Percentiles rank a stretch among this genome's conserved stretches.
Conservation (phyloP, 2,329 filamentous ascomycete species). For the Plenodomus lindquistii region DNA sequence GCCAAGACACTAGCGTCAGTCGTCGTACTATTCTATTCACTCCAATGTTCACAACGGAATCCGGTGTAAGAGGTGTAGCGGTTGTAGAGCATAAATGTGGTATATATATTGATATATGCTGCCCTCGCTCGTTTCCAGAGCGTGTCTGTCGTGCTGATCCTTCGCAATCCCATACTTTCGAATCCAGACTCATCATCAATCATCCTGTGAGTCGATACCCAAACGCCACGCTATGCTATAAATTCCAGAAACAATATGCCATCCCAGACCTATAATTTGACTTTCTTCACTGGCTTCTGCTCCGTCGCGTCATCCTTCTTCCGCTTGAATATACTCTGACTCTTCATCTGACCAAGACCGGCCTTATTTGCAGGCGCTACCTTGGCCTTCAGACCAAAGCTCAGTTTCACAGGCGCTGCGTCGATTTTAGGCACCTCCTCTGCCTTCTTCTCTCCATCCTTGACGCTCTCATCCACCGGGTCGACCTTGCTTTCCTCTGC, state of each 20-base stretch:
- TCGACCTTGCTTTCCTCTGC: conserved; percentile 42
- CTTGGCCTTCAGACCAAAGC: conserved; percentile 40
- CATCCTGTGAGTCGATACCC: not conserved
- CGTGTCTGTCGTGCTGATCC: no score
- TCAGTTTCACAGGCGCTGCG: conserved; percentile 36
- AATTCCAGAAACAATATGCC: not conserved
- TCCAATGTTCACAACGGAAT: no score
- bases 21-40: not conserved
- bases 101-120: no score
- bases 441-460: conserved; percentile 75
- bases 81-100: no score
- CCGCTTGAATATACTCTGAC: conserved; percentile 43
- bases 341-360: conserved; percentile 40
- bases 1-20: conserved; percentile 20
- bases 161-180: no score
- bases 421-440: conserved; percentile 45
- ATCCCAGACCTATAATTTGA: conserved; percentile 30
- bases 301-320: conserved; percentile 31
- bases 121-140: no score
- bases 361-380: conserved; percentile 28
- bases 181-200: not conserved
- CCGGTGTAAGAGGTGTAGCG: no score
- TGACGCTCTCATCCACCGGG: conserved; percentile 75
- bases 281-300: conserved; percentile 39
- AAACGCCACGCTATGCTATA: conserved; percentile 30